Conservation (phyloP, 176 grass and related monocot species). For the Themeda triandra region DNA sequence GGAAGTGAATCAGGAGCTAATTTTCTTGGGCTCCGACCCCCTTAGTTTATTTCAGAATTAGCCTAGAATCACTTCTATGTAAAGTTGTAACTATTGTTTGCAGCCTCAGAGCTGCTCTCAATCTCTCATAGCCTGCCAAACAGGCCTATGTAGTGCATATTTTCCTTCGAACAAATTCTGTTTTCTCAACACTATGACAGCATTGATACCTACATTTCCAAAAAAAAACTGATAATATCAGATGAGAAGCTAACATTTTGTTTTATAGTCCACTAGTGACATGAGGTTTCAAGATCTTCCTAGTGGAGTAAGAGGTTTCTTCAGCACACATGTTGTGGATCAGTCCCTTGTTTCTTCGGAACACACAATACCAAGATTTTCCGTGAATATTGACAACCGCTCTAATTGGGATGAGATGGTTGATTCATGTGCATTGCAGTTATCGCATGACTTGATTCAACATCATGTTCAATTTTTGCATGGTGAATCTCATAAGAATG, state of each 20-base stretch:
- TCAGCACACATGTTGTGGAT: conserved; percentile 58
- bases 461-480: conserved; percentile 78
- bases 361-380: conserved; percentile 71
- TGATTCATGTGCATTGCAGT: conserved; percentile 54
- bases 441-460: conserved; percentile 76
- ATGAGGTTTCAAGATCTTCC: conserved; percentile 79
- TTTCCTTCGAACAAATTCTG: not conserved
- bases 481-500: conserved; percentile 45
- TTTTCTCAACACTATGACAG: not conserved
- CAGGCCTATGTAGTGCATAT: not conserved
- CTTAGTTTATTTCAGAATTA: not conserved
- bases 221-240: not conserved
- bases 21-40: not conserved
- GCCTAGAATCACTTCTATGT: not conserved
- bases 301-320: conserved; percentile 72
- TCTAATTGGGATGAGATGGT: conserved; percentile 66
- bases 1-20: not conserved
- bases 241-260: conserved; percentile 31
- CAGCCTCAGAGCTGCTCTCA: not conserved
- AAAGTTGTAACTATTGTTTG: not conserved
- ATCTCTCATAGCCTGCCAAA: not conserved
- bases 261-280: conserved; percentile 79
- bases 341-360: conserved; percentile 49
- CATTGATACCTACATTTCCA: not conserved
- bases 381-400: conserved; percentile 64